Conservation (phyloP, 345 rosid genomes). For the Kernera saxatilis region DNA sequence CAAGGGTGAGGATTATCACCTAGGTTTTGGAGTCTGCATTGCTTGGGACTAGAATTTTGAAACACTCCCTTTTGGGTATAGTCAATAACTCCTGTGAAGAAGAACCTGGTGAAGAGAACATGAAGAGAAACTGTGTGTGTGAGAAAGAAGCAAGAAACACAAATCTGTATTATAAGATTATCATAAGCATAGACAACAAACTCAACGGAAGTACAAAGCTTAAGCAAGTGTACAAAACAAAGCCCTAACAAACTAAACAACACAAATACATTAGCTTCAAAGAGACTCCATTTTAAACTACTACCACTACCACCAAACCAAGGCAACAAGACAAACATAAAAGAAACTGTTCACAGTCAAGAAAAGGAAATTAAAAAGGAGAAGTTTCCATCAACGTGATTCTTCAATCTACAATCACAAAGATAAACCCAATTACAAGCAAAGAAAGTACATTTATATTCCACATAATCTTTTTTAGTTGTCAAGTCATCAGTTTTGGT, state of each 20-base stretch:
- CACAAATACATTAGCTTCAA: constrained; percentile 59
- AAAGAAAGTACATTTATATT: constrained; percentile 18
- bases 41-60: constrained; percentile 24
- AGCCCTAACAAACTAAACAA: constrained; percentile 46
- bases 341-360: constrained; percentile 17
- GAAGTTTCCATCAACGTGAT: background rate
- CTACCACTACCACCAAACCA: constrained; percentile 90
- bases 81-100: constrained; percentile 8
- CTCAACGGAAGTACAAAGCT: constrained; percentile 36
- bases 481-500: constrained; percentile 20
- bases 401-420: background rate
- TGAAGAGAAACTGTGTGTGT: constrained; percentile 32
- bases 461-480: constrained; percentile 15
- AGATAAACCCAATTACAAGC: constrained; percentile 33
- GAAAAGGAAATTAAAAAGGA: background rate
- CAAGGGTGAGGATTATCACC: constrained; percentile 38
- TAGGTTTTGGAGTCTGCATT: constrained; percentile 89
- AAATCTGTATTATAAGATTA: constrained; percentile 26
- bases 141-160: constrained; percentile 35
- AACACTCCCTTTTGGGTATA: constrained; percentile 4
- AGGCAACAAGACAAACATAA: constrained; percentile 26
- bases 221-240: constrained; percentile 20
- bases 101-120: constrained; percentile 51
- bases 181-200: constrained; percentile 34
- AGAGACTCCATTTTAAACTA: constrained; percentile 77